Conservation (phyloP, 805 yeast species). For the Ogataea ganodermae region DNA sequence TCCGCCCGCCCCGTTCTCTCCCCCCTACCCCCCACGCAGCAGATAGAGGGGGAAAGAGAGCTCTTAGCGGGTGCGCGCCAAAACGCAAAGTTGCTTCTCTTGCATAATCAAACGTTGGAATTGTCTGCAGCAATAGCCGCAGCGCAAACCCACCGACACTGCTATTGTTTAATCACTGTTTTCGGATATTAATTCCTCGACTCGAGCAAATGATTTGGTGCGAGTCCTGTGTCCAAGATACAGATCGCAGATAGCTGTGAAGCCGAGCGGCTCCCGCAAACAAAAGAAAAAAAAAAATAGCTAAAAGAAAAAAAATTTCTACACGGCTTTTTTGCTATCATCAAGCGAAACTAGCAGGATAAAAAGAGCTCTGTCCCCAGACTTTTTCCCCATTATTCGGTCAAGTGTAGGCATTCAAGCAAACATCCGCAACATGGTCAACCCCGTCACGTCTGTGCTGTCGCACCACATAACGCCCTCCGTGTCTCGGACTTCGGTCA, state of each 20-base stretch:
- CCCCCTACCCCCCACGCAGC: not conserved
- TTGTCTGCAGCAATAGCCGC: not conserved
- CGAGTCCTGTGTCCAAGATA: not conserved
- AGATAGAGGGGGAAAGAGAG: too few species aligned
- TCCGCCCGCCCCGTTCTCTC: not conserved
- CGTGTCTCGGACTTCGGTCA: constrained; percentile 18
- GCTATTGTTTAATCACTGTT: not conserved
- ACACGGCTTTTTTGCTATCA: constrained; percentile 5
- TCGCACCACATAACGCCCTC: constrained; percentile 5
- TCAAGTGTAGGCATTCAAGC: too few species aligned
- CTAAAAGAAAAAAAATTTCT: not conserved
- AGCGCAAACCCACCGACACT: not conserved
- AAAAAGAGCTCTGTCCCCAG: constrained; percentile 6
- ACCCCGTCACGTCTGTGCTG: constrained; percentile 3
- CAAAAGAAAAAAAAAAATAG: not conserved
- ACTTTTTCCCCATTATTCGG: not conserved
- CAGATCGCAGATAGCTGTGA: not conserved
- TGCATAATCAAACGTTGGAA: constrained; percentile 2
- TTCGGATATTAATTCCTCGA: not conserved
- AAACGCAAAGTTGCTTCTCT: not conserved
- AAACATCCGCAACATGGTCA: constrained; percentile 1
- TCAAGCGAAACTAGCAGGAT: not conserved
- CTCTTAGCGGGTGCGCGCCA: constrained; percentile 4
- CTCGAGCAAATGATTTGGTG: not conserved
- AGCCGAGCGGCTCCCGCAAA: not conserved